Evolutionary conservation across 2,329 filamentous ascomycete genomes (phyloP).

Genomic region (Gliomastix tumulicola): DNA sequence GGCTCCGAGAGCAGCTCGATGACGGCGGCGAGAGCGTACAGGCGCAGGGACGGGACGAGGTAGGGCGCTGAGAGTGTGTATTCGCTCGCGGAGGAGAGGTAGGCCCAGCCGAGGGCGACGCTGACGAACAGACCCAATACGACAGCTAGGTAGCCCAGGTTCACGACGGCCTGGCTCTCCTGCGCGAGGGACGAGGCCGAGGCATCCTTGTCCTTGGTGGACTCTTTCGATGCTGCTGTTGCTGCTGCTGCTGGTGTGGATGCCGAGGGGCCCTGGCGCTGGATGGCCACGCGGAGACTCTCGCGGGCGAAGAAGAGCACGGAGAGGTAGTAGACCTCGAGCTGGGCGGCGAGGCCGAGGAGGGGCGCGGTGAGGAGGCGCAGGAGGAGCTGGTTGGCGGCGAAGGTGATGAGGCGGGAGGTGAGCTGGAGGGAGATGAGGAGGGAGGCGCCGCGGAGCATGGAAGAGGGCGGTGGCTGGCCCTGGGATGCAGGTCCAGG

Average conservation of each 20-base stretch:
- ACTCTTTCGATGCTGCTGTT: conserved; percentile 3
- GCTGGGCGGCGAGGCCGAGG: conserved; percentile 78
- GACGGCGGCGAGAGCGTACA: conserved; percentile 51
- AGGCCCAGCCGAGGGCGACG: conserved; percentile 57
- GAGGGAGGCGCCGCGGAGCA: conserved; percentile 69
- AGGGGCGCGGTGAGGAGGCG: conserved; percentile 80
- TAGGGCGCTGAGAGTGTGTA: conserved; percentile 53
- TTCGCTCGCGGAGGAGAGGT: conserved; percentile 46
- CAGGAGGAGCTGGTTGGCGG: conserved; percentile 85
- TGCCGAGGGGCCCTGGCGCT: conserved; percentile 52
- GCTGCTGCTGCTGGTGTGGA: too few relatives aligned
- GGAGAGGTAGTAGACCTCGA: conserved; percentile 88
- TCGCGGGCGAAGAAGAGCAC: conserved; percentile 94
- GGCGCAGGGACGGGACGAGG: conserved; percentile 43
- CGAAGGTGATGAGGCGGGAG: conserved; percentile 84
- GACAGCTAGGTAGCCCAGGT: conserved; percentile 77
- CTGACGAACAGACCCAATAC: conserved; percentile 60
- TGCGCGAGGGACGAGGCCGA: conserved; percentile 11
- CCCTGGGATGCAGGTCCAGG: too few relatives aligned
- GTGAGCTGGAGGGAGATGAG: conserved; percentile 82
- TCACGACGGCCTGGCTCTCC: conserved; percentile 71
- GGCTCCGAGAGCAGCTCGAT: conserved; percentile 83
- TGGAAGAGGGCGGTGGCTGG: conserved; percentile 18
- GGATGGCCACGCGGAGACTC: conserved; percentile 82
- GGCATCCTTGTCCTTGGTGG: conserved; percentile 5